Conservation (phyloP, 768 basidiomycete genomes). For the Hygrocybe coccinea region DNA sequence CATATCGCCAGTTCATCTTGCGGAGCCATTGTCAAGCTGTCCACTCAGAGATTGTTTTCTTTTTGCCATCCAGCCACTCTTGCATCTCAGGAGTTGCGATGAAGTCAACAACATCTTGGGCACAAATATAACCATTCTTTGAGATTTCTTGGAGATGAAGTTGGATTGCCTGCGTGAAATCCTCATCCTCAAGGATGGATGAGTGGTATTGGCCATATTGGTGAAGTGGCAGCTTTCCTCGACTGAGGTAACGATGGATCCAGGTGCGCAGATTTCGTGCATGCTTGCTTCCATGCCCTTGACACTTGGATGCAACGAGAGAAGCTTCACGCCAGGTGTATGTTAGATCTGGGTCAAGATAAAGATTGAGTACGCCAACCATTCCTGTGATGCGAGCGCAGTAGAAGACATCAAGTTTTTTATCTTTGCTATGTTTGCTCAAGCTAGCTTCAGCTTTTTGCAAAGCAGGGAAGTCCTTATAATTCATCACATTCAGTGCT, state of each 20-base stretch:
- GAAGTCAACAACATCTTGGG: constrained; percentile 17
- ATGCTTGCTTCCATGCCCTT: constrained; percentile 23
- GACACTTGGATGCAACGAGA: constrained; percentile 23
- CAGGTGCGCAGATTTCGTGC: constrained; percentile 28
- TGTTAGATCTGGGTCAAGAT: constrained; percentile 26
- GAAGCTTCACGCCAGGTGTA: constrained; percentile 35
- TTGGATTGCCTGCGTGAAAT: constrained; percentile 24
- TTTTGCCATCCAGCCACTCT: constrained; percentile 10
- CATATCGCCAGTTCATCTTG: constrained; percentile 14
- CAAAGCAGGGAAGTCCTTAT: constrained; percentile 21
- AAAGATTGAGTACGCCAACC: constrained; percentile 32
- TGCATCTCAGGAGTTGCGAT: constrained; percentile 11
- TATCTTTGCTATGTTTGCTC: constrained; percentile 21
- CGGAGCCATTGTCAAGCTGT: constrained; percentile 24
- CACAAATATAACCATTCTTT: constrained; percentile 16
- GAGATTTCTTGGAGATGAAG: constrained; percentile 25
- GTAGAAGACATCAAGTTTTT: constrained; percentile 29
- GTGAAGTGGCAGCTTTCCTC: constrained; percentile 25
- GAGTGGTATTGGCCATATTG: constrained; percentile 16
- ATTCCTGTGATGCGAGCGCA: constrained; percentile 25
- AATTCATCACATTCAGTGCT: constrained; percentile 12
- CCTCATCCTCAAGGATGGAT: constrained; percentile 31
- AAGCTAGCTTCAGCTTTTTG: constrained; percentile 15
- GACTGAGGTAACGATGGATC: constrained; percentile 24
- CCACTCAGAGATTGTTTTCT: constrained; percentile 7